These are phyloP conservation scores for Yamadazyma sp. DNA, from an alignment of 1,139 yeast species.

Conservation along the genomic window DNA sequence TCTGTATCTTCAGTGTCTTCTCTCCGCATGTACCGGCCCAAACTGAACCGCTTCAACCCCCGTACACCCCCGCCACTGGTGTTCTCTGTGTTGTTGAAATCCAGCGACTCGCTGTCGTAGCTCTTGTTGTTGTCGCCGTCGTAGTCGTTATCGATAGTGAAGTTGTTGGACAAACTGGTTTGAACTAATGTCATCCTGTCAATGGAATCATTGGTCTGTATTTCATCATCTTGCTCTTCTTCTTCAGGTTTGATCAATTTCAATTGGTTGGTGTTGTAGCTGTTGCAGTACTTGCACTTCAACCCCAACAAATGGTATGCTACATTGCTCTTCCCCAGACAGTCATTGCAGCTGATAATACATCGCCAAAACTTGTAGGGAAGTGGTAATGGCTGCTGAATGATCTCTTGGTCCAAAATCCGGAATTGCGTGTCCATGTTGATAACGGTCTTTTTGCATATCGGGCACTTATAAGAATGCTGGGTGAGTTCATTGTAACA, in stretches of 20 bases:
- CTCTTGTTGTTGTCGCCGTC: constrained; percentile 20
- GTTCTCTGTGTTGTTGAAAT: not conserved
- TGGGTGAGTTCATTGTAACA: constrained; percentile 80
- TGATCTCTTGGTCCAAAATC: constrained; percentile 79
- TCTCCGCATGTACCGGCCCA: constrained; percentile 16
- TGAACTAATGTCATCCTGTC: constrained; percentile 30
- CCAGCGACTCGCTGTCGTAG: constrained; percentile 15
- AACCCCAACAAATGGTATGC: constrained; percentile 83
- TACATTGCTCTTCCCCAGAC: constrained; percentile 78
- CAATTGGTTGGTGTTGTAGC: constrained; percentile 80
- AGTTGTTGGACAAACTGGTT: constrained; percentile 40
- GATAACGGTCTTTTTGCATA: constrained; percentile 78
- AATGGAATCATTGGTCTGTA: constrained; percentile 15
- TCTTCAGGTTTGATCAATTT: constrained; percentile 61
- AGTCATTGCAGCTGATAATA: constrained; percentile 81
- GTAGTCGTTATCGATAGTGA: constrained; percentile 33
- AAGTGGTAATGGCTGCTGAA: constrained; percentile 72
- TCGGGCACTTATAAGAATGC: constrained; percentile 86
- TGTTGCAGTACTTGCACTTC: constrained; percentile 81
- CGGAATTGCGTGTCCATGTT: constrained; percentile 90
- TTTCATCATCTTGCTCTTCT: constrained; percentile 33
- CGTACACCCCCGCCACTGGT: constrained; percentile 17
- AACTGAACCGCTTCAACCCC: constrained; percentile 15
- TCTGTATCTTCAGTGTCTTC: constrained; percentile 14
- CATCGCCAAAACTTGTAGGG: constrained; percentile 80